phyloP scores from a whole-genome alignment of 2,329 filamentous ascomycete species.

The Penicillium sp. region DNA sequence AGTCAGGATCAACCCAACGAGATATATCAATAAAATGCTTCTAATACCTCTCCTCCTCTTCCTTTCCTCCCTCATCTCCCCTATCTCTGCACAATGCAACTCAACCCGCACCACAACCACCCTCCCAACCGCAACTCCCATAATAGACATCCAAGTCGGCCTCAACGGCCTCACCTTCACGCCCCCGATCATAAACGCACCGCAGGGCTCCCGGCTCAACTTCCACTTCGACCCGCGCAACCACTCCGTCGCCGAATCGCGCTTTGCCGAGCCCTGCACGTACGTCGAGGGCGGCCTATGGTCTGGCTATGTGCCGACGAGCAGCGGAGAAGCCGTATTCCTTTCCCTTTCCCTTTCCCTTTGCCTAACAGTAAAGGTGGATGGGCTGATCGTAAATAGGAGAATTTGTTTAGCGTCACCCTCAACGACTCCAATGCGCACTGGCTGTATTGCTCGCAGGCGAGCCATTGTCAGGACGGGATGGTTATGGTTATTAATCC shows the following conservation, averaged over 20 bases:
- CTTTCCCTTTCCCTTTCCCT: neutral
- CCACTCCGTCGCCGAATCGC: conserved; percentile 62
- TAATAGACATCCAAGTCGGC: conserved; percentile 30
- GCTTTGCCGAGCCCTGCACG: conserved; percentile 58
- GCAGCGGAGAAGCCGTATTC: neutral
- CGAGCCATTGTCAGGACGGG: conserved; percentile 48
- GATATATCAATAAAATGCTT: neutral
- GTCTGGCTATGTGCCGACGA: conserved; percentile 3
- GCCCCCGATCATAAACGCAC: conserved; percentile 26
- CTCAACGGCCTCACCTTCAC: conserved; percentile 28
- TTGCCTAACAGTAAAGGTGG: too few relatives aligned
- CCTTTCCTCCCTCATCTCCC: neutral
- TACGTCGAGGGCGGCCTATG: conserved; percentile 42
- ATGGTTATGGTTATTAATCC: conserved; percentile 53
- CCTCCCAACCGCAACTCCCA: neutral
- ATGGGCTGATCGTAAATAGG: neutral
- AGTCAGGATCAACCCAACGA: neutral
- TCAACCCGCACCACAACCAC: neutral
- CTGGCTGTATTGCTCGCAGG: conserved; percentile 51
- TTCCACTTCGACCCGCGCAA: conserved; percentile 62
- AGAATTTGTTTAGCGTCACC: conserved; percentile 41
- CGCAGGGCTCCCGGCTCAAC: conserved; percentile 35
- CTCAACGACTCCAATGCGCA: conserved; percentile 44
- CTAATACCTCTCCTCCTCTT: neutral
- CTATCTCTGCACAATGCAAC: neutral